A percentile compares a stretch with the other conserved stretches of the same genome.
Conservation (phyloP, 345 rosid species). For the Dovyalis caffra region DNA sequence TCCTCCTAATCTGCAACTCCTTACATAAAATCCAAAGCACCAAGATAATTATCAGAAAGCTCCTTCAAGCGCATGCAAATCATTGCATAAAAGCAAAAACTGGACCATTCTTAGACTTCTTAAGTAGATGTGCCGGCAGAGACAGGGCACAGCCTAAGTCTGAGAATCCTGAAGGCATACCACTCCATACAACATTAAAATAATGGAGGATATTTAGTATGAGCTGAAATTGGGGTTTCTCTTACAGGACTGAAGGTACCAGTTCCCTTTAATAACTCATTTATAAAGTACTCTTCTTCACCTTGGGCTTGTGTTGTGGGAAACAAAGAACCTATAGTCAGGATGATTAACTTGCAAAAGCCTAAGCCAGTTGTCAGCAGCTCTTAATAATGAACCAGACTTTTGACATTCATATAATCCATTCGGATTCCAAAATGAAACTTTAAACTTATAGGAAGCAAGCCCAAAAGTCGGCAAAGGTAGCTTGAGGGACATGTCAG, state of each 20-base stretch:
- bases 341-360: conserved; percentile 69
- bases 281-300: neutral
- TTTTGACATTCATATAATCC: conserved; percentile 50
- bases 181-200: conserved; percentile 7
- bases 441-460: conserved; percentile 74
- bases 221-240: conserved; percentile 3
- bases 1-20: neutral
- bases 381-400: conserved; percentile 50
- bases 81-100: neutral
- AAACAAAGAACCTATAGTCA: conserved; percentile 65
- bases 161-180: neutral
- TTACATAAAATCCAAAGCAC: neutral
- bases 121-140: neutral
- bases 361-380: conserved; percentile 77
- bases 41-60: conserved; percentile 1
- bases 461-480: conserved; percentile 71
- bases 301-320: conserved; percentile 39
- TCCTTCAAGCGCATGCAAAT: neutral
- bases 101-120: neutral
- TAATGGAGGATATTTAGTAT: neutral
- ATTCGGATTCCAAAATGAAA: conserved; percentile 66
- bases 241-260: conserved; percentile 20
- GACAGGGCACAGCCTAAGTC: neutral
- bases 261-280: conserved; percentile 4
- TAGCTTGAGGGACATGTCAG: conserved; percentile 42